Percentiles rank a stretch among this genome's conserved stretches.
Evolutionary conservation across 2,329 filamentous ascomycete species (phyloP).

Genomic region (Botryotinia globosa): DNA sequence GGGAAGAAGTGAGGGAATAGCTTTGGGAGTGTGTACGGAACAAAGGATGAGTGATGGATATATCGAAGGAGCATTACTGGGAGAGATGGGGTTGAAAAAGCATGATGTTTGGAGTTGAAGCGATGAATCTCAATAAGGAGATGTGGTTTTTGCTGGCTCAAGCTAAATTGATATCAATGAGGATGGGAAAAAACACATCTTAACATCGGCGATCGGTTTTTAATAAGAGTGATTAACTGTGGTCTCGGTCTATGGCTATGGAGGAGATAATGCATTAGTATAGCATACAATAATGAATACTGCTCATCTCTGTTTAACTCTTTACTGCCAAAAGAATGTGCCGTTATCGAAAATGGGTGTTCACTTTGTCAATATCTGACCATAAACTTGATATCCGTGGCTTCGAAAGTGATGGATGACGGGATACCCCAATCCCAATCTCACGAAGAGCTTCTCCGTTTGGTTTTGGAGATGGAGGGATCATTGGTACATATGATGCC

Average conservation of each 20-base stretch:
- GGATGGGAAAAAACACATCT: not conserved
- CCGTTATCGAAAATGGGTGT: not conserved
- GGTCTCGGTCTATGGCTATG: not conserved
- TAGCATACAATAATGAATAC: not conserved
- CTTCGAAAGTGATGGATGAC: not conserved
- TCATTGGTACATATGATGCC: no score
- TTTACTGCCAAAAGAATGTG: not conserved
- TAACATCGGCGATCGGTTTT: not conserved
- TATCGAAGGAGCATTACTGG: no score
- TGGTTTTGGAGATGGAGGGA: not conserved
- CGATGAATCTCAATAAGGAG: not conserved
- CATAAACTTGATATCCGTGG: not conserved
- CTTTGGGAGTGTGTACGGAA: no score
- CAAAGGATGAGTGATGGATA: not conserved
- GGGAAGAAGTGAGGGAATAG: no score
- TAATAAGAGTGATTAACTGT: not conserved
- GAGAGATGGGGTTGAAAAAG: no score
- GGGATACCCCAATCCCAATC: not conserved
- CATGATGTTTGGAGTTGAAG: not conserved
- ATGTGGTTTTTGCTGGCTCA: not conserved
- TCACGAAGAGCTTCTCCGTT: not conserved
- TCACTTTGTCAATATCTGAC: no score
- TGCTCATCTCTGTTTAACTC: not conserved
- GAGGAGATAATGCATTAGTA: not conserved
- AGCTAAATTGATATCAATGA: not conserved